Evolutionary conservation across 768 basidiomycete genomes (phyloP).

Genomic region (Coprinopsis sp.): DNA sequence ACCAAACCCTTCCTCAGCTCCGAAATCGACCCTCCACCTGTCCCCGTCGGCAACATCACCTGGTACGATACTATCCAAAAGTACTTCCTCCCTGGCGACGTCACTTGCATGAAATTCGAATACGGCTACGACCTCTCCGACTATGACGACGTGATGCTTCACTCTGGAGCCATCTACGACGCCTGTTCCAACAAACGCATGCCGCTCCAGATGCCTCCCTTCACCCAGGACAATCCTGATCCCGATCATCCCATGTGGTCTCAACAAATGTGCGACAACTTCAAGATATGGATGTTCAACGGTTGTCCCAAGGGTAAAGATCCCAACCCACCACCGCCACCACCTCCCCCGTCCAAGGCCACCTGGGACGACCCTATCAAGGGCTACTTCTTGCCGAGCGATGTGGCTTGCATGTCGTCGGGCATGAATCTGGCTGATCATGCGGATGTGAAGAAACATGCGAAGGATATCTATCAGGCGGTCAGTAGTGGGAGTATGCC

Average conservation of each 20-base stretch:
- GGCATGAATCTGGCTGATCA: not conserved
- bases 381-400: not conserved
- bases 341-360: not conserved
- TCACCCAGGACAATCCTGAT: not conserved
- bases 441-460: not conserved
- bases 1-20: not conserved
- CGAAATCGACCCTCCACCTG: not conserved
- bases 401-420: not conserved
- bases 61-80: not conserved
- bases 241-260: not conserved
- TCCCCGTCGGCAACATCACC: not conserved
- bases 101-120: not conserved
- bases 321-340: not conserved
- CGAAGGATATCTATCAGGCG: not conserved
- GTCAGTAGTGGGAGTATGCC: not conserved
- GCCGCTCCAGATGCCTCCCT: not conserved
- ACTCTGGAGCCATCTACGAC: not conserved
- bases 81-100: not conserved
- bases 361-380: slow-evolving; percentile 1
- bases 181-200: not conserved
- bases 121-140: not conserved
- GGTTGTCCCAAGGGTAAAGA: not conserved
- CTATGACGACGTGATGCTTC: not conserved
- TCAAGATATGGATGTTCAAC: not conserved
- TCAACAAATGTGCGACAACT: not conserved